Evolutionary conservation across 148 eudicot genomes (phyloP).

Genomic region (Cornus florida): DNA sequence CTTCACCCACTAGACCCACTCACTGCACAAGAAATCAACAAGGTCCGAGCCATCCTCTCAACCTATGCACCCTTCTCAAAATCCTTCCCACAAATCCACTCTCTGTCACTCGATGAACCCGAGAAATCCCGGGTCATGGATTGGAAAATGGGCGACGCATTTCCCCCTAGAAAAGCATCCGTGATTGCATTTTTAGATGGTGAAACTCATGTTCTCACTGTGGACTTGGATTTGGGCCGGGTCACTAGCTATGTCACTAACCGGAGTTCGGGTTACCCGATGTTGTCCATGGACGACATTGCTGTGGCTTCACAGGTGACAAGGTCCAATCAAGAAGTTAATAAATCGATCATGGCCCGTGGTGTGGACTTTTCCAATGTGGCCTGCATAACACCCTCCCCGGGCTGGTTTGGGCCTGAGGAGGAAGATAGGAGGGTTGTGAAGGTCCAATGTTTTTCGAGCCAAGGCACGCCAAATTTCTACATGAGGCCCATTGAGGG

Average conservation of each 20-base stretch:
- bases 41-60: constrained; percentile 18
- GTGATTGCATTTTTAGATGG: constrained; percentile 12
- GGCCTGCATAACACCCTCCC: constrained; percentile 23
- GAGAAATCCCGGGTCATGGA: constrained; percentile 18
- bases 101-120: constrained; percentile 23
- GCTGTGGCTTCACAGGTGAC: not conserved
- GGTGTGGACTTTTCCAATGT: constrained; percentile 15
- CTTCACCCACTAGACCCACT: constrained; percentile 35
- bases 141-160: constrained; percentile 23
- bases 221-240: constrained; percentile 21
- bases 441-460: constrained; percentile 32
- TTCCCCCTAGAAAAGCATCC: constrained; percentile 25
- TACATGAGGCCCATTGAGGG: constrained; percentile 54
- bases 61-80: constrained; percentile 10
- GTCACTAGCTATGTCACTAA: constrained; percentile 9
- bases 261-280: constrained; percentile 26
- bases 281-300: constrained; percentile 15
- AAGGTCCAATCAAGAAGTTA: constrained; percentile 14
- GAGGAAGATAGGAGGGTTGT: constrained; percentile 34
- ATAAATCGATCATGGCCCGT: constrained; percentile 21
- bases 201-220: constrained; percentile 21
- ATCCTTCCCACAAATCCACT: constrained; percentile 16
- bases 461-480: constrained; percentile 34
- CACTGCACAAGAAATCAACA: constrained; percentile 26
- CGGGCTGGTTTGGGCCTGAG: constrained; percentile 32